Evolutionary conservation across 352 stramenopile genomes (phyloP).

Genomic region (Peronosclerospora sorghi): DNA sequence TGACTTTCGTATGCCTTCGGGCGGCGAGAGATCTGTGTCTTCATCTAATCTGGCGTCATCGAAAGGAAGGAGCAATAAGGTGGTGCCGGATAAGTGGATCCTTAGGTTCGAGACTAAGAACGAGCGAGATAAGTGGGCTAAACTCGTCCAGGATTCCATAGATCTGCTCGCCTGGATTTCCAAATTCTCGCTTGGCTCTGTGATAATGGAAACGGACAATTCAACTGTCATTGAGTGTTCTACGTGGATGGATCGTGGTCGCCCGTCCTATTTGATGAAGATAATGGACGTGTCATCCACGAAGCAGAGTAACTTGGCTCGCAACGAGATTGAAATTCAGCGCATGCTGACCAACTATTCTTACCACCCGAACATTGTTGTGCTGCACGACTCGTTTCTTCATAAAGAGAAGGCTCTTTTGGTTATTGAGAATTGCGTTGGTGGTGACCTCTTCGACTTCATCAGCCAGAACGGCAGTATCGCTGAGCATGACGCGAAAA

Average conservation of each 20-base stretch:
- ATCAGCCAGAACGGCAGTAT: constrained; percentile 42
- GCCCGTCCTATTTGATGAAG: constrained; percentile 60
- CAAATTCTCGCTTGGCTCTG: constrained; percentile 52
- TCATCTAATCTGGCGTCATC: constrained; percentile 2
- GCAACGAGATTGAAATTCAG: constrained; percentile 56
- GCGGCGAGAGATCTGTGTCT: constrained; percentile 12
- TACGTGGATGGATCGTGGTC: constrained; percentile 42
- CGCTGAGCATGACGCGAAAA: constrained; percentile 34
- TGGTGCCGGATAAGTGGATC: constrained; percentile 41
- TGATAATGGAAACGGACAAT: constrained; percentile 43
- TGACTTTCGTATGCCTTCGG: constrained; percentile 37
- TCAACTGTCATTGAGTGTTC: constrained; percentile 54
- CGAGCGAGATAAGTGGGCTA: constrained; percentile 49
- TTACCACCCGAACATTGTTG: constrained; percentile 53
- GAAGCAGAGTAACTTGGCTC: constrained; percentile 33
- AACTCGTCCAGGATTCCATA: constrained; percentile 51
- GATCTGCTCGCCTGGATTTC: constrained; percentile 56
- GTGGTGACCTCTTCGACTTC: constrained; percentile 52
- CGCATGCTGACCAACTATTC: constrained; percentile 61
- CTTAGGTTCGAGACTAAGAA: constrained; percentile 67
- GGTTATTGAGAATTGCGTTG: constrained; percentile 48
- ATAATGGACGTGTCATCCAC: constrained; percentile 36
- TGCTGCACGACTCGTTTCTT: constrained; percentile 48
- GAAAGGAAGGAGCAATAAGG: constrained; percentile 19
- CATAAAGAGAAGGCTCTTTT: constrained; percentile 58